Base-by-base conservation (phyloP, 176 grass and related monocot species). In the Zea luxurians region DNA sequence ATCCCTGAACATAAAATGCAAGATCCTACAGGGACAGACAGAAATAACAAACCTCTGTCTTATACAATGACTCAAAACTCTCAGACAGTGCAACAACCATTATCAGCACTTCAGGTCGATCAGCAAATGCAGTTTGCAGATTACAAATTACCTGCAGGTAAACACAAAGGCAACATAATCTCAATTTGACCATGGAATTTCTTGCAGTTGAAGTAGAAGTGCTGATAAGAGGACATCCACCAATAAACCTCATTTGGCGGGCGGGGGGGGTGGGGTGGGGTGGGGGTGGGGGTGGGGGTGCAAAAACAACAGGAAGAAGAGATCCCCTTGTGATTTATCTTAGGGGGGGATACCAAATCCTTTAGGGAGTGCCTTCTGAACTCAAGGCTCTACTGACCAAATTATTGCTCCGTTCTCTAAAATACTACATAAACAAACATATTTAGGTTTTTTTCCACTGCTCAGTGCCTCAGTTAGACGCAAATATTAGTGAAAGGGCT, bases 121-220 rank as follows among this genome's bases (percentile, higher is more conserved):
- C 89, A 68, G 54, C 83, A 90, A 83, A 93, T 61, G 89, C 91
- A 17, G 83, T 89, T 37, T 83, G 83, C 58, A 94, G 85, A 83
- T 98, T 98, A 79, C 43, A 73, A 61, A 93, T 88, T 80, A 98
- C 95, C 95, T 98, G 82, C 74, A 91, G 63, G 21, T 43, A 64
- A 76, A 65, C 48, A 78, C 64, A 53, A 78, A 16, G 15, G n/a
- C 34, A 50, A 46, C 77, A 89, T 76, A 81, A 70, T 71, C 76
- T 80, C 34, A 84, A 81, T 65, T 71, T 84, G 48, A 84, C 57
- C 11, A 75, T 17, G 10, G 47, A 71, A 80, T n/a, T 43, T 58
- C 35, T 62, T 79, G 61, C 50, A 65, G 37, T 17, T 73, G 37
- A 78, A 85, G 40, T 47, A 57, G 13, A 79, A 35, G 12, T 73